Evolutionary conservation across 2,329 filamentous ascomycete genomes (phyloP).

Genomic region (Aaosphaeria pasadenensis): DNA sequence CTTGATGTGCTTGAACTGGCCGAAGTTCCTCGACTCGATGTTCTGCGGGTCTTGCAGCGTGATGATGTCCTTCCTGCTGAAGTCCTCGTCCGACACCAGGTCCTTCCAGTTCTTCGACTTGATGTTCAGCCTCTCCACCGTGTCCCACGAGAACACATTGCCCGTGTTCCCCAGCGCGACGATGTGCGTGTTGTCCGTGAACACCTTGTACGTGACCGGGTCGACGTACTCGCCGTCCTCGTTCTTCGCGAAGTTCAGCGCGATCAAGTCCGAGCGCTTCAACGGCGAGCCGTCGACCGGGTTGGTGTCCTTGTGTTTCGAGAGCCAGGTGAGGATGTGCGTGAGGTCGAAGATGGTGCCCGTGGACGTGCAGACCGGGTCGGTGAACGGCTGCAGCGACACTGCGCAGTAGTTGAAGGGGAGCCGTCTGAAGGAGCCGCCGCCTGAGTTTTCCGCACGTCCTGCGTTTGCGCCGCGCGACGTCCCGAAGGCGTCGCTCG

Average conservation of each 20-base stretch:
- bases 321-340: conserved; percentile 90
- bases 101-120: conserved; percentile 96
- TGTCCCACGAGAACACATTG: conserved; percentile 96
- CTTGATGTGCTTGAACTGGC: conserved; percentile 82
- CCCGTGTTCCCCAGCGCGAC: conserved; percentile 82
- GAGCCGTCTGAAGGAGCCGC: conserved; percentile 74
- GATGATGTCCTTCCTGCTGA: conserved; percentile 87
- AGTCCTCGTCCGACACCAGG: conserved; percentile 81
- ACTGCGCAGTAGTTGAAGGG: conserved; percentile 98
- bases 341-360: conserved; percentile 95
- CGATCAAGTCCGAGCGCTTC: conserved; percentile 78
- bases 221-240: conserved; percentile 89
- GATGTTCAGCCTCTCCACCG: conserved; percentile 90
- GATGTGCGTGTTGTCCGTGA: conserved; percentile 97
- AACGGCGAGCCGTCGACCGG: conserved; percentile 80
- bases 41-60: conserved; percentile 96
- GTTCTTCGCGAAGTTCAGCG: conserved; percentile 89
- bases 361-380: conserved; percentile 84
- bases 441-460: conserved; percentile 52
- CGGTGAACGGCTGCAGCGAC: conserved; percentile 89
- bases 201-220: conserved; percentile 94
- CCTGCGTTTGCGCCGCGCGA: conserved; percentile 66
- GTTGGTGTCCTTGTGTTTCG: conserved; percentile 90
- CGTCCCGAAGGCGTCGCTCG: conserved; percentile 81
- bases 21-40: conserved; percentile 75